A percentile compares a stretch with the other conserved stretches of the same genome.
phyloP scores from a whole-genome alignment of 2,329 filamentous ascomycete genomes.

The Sclerotinia trifoliorum region DNA sequence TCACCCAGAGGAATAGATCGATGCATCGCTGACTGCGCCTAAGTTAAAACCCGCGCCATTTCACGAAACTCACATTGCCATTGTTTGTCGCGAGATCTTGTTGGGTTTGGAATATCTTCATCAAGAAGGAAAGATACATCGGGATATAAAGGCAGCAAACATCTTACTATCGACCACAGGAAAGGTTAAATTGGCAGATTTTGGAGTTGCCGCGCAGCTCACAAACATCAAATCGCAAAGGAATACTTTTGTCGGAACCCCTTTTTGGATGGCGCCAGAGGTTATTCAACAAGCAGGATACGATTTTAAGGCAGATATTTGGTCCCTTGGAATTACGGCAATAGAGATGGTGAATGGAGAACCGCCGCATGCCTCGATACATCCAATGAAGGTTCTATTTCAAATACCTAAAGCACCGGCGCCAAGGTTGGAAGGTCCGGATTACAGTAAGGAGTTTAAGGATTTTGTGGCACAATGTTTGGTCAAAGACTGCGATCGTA shows the following conservation, averaged over 20 bases:
- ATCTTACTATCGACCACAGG: conserved; percentile 87
- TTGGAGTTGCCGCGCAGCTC: conserved; percentile 93
- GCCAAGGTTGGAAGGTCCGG: conserved; percentile 74
- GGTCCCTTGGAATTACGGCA: conserved; percentile 88
- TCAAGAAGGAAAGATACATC: conserved; percentile 89
- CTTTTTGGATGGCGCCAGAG: conserved; percentile 96
- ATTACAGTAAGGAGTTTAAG: conserved; percentile 87
- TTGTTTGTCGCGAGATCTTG: conserved; percentile 89
- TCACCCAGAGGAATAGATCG: not conserved
- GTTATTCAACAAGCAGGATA: conserved; percentile 84
- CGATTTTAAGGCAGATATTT: conserved; percentile 90
- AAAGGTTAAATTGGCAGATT: conserved; percentile 94
- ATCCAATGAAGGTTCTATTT: conserved; percentile 93
- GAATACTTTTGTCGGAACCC: conserved; percentile 96
- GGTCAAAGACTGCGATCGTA: conserved; percentile 83
- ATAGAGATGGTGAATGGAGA: conserved; percentile 88
- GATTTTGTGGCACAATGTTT: conserved; percentile 90
- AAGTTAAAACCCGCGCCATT: conserved; percentile 89
- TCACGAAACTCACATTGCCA: conserved; percentile 85
- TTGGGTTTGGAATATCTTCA: conserved; percentile 91
- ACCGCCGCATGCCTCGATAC: conserved; percentile 79
- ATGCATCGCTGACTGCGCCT: conserved; percentile 28
- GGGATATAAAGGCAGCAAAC: conserved; percentile 96
- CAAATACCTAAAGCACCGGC: conserved; percentile 86
- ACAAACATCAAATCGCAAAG: conserved; percentile 97